Base-by-base conservation (phyloP, 768 basidiomycete species). In the Boletus rubroflammeus region DNA sequence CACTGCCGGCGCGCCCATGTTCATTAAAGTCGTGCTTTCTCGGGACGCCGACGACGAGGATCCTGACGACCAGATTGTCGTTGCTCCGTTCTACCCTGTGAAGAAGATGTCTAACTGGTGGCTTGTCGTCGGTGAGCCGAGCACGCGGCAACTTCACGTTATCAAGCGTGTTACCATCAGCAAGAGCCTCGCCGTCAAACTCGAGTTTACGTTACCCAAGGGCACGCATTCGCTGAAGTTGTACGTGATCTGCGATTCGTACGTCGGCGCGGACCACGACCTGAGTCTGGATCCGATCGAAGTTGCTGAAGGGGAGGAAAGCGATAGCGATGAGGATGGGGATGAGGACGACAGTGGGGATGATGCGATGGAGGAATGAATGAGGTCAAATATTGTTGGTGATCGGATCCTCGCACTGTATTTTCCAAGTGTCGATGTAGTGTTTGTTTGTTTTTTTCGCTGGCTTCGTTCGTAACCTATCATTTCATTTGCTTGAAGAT, bases 91-190 rank as follows among this genome's bases (percentile, higher is more conserved):
- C 74, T 98, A 90, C 76, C 96, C 96, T 0, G 77, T 74, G 50
- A 88, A 86, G 72, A 98, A 98, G 78, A 82, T 93, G 71, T 84
- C 90, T 53, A 94, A 93, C 64, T 98, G 95, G 96, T 98, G 95
- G 95, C 80, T 98, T 32, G 94, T 98, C 44, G 79, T 98, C 13
- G 93, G 93, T n/a, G 90, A 95, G 49, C 78, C 86, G 6, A 76
- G 76, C 32, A 85, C 82, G n/a, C 82, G 85, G 35, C 88, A 93
- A 62, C 76, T 99, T 13, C 85, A 93, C 5, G 77, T 91, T 73
- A 76, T 85, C 73, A 83, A 95, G 81, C 87, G 87, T 40, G 91
- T 98, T 29, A 96, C 96, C 0, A 82, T 93, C 40, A 77, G 76
- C 59, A 76, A 86, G 69, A 77, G 70, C 60, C 80, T 98, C n/a